phyloP scores from a whole-genome alignment of 2,329 filamentous ascomycete genomes.

The Exserohilum turcica region DNA sequence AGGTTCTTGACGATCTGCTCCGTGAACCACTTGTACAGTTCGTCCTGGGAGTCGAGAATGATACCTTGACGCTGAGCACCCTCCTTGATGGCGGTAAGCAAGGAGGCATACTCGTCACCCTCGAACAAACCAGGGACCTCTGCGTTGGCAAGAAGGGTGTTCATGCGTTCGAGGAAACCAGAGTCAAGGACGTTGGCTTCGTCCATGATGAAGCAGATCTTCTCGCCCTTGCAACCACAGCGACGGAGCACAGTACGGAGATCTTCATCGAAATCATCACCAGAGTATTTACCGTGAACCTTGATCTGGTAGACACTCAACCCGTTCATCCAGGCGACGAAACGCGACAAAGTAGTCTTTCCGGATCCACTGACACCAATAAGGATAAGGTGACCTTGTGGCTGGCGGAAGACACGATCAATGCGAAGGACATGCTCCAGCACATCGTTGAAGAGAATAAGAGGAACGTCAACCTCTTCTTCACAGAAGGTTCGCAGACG shows the following conservation, averaged over 20 bases:
- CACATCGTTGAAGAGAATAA: constrained; percentile 99
- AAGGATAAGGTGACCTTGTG: constrained; percentile 95
- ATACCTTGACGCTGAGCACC: constrained; percentile 95
- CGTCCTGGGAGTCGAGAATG: constrained; percentile 94
- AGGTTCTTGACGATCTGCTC: constrained; percentile 99
- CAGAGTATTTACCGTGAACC: constrained; percentile 97
- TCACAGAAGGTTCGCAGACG: constrained; percentile 98
- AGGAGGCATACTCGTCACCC: constrained; percentile 95
- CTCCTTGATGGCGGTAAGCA: constrained; percentile 99
- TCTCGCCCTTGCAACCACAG: constrained; percentile 96
- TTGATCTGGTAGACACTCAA: constrained; percentile 99
- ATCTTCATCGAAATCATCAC: constrained; percentile 98
- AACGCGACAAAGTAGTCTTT: constrained; percentile 96
- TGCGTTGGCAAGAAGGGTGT: constrained; percentile 97
- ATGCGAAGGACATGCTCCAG: constrained; percentile 97
- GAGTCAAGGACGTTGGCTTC: constrained; percentile 98
- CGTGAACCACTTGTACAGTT: constrained; percentile 99
- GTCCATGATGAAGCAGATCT: constrained; percentile 99
- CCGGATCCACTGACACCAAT: constrained; percentile 98
- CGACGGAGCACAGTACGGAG: constrained; percentile 89
- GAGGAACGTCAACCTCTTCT: constrained; percentile 96
- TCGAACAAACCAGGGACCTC: constrained; percentile 98
- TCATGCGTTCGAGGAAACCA: constrained; percentile 98
- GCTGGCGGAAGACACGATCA: constrained; percentile 96
- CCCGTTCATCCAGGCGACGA: constrained; percentile 99